phyloP scores from a whole-genome alignment of 2,329 filamentous ascomycete genomes.

The Cordyceps tenuipes region DNA sequence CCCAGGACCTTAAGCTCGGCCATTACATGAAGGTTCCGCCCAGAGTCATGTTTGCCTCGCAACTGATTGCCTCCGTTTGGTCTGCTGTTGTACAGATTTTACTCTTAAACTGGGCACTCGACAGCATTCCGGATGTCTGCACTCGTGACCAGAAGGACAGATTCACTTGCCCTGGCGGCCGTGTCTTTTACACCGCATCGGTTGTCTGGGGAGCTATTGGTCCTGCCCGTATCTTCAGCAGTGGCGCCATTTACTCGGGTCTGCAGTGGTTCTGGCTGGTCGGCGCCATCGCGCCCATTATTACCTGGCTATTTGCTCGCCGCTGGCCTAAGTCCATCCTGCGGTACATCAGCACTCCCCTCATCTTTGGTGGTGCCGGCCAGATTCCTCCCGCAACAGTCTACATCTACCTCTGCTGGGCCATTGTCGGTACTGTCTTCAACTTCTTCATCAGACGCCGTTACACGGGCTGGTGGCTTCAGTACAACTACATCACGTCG shows the following conservation, averaged over 20 bases:
- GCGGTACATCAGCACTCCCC: slow-evolving; percentile 59
- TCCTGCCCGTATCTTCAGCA: slow-evolving; percentile 59
- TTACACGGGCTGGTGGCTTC: slow-evolving; percentile 65
- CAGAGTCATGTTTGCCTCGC: slow-evolving; percentile 52
- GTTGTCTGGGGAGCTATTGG: slow-evolving; percentile 69
- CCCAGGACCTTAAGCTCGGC: slow-evolving; percentile 57
- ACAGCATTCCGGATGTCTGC: slow-evolving; percentile 55
- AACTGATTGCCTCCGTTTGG: slow-evolving; percentile 52
- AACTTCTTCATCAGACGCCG: slow-evolving; percentile 59
- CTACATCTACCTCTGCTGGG: slow-evolving; percentile 66
- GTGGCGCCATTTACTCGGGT: slow-evolving; percentile 51
- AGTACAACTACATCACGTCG: slow-evolving; percentile 70
- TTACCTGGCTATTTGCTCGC: slow-evolving; percentile 56
- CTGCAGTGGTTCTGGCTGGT: slow-evolving; percentile 66
- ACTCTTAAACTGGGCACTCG: slow-evolving; percentile 59
- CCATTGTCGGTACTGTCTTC: slow-evolving; percentile 57
- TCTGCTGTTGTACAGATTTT: slow-evolving; percentile 54
- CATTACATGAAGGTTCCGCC: slow-evolving; percentile 62
- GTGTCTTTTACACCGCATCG: slow-evolving; percentile 58
- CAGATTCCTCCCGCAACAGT: slow-evolving; percentile 61
- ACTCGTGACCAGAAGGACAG: slow-evolving; percentile 41
- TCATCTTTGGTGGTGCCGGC: slow-evolving; percentile 58
- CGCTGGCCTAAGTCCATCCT: slow-evolving; percentile 52
- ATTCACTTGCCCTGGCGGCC: slow-evolving; percentile 48
- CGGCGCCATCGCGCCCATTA: slow-evolving; percentile 52